Conservation (phyloP, 2,329 filamentous ascomycete species). For the Coniosporium tulheliwenetii region DNA sequence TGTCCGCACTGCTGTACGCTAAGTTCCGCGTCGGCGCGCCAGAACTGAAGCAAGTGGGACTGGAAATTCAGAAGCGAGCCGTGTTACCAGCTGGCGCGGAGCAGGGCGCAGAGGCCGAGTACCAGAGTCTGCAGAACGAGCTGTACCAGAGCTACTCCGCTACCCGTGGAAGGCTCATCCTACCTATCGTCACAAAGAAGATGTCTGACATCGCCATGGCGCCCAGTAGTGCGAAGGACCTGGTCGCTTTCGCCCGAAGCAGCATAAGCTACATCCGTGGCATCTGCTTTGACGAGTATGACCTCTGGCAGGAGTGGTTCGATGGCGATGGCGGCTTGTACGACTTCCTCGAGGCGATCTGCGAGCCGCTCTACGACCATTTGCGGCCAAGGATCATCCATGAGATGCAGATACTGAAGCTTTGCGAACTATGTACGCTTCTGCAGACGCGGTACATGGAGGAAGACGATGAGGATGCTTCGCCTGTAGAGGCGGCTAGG, state of each 20-base stretch:
- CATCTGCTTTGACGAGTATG: slow-evolving; percentile 51
- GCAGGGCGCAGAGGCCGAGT: slow-evolving; percentile 43
- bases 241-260: slow-evolving; percentile 48
- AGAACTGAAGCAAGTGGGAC: slow-evolving; percentile 48
- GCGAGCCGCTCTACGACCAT: slow-evolving; percentile 52
- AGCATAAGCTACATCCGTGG: slow-evolving; percentile 51
- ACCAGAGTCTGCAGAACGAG: slow-evolving; percentile 50
- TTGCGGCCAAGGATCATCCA: slow-evolving; percentile 49
- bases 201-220: slow-evolving; percentile 39
- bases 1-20: slow-evolving; percentile 55
- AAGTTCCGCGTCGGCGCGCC: slow-evolving; percentile 54
- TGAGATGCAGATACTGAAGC: slow-evolving; percentile 48
- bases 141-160: slow-evolving; percentile 48
- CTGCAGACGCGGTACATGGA: slow-evolving; percentile 51
- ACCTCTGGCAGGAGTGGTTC: slow-evolving; percentile 52
- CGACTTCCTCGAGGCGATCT: slow-evolving; percentile 50
- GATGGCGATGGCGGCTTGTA: slow-evolving; percentile 46
- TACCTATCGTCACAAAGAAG: slow-evolving; percentile 48
- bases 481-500: slow-evolving; percentile 32
- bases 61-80: slow-evolving; percentile 52
- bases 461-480: slow-evolving; percentile 31
- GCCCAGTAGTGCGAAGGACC: slow-evolving; percentile 44
- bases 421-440: slow-evolving; percentile 51
- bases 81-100: slow-evolving; percentile 43
- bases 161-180: slow-evolving; percentile 40